Evolutionary conservation across 305 asterid species (phyloP), one percentile per base, ranked within the genome.

Genomic region (Caryopteris hybrid): DNA sequence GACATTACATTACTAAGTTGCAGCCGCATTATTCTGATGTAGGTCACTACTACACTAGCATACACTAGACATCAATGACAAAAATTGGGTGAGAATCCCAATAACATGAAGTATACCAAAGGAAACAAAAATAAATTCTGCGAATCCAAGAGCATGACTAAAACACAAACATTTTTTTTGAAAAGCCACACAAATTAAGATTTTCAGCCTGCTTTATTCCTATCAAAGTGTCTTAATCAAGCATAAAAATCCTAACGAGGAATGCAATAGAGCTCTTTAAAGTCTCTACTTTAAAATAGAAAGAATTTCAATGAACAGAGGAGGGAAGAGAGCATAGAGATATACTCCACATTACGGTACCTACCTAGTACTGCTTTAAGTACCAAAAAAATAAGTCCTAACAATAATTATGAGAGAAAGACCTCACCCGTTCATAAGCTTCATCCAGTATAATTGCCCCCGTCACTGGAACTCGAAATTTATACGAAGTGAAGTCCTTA

Each of bases 401-500:
- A 51, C 60, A 69, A 61, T 36, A 74, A 53, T 31, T 16, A 55
- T 42, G 74, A n/a, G 45, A 48, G 48, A 47, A 69, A 14, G 17
- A 51, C 31, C 95, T 84, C 81, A 94, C 99, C 91, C 96, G 76
- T 81, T 94, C 96, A 66, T 78, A 94, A 52, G 97, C 82, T 80
- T 89, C 92, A 70, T 94, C 99, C 82, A 94, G 85, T 75, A 91
- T 94, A 59, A 94, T 94, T 71, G 98, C 98, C 72, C 97, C 99
- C 0, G 97, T 91, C 43, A 91, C 98, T 41, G 99, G 99, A 82
- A 94, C 99, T 60, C 98, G 90, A 72, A 94, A 96, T 79, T 94
- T 94, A 79, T 94, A 94, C n/a, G 99, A 91, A 17, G 98, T 94
- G 74, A 94, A 94, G 80, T 94, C 98, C 88, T 94, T 94, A 76